Evolutionary conservation across 2,329 filamentous ascomycete species (phyloP).

Genomic region (Sporothrix brunneoviolacea): DNA sequence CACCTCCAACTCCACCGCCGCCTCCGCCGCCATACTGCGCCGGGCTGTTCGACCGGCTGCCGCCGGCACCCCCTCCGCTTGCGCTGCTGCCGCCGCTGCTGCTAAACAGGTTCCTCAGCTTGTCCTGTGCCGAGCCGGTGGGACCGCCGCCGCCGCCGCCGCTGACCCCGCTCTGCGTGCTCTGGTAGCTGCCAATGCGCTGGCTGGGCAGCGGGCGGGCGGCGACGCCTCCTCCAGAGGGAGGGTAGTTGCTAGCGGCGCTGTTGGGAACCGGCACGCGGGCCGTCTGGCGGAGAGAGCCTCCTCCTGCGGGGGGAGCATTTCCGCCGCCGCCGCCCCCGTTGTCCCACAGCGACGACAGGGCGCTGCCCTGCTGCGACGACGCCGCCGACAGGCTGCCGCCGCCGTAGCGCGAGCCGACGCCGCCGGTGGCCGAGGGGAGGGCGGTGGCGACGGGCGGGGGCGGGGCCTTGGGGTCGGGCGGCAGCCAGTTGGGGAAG

Average conservation of each 20-base stretch:
- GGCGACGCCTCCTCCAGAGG: not conserved
- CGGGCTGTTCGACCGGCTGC: slow-evolving; percentile 33
- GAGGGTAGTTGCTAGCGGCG: not conserved
- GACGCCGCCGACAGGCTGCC: slow-evolving; percentile 26
- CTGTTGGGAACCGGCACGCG: slow-evolving; percentile 24
- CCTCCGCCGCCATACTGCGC: slow-evolving; percentile 27
- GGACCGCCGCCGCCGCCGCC: slow-evolving; percentile 29
- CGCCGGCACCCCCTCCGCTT: slow-evolving; percentile 38
- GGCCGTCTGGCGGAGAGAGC: slow-evolving; percentile 36
- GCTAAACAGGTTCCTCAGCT: slow-evolving; percentile 76
- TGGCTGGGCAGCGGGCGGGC: slow-evolving; percentile 64
- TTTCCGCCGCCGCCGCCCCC: slow-evolving; percentile 30
- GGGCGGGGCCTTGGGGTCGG: slow-evolving; percentile 71
- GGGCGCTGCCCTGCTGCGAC: slow-evolving; percentile 28
- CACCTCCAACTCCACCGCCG: slow-evolving; percentile 23
- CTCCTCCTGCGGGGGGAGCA: slow-evolving; percentile 30
- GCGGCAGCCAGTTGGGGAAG: slow-evolving; percentile 81
- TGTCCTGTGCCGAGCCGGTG: slow-evolving; percentile 65
- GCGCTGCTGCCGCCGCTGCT: slow-evolving; percentile 36
- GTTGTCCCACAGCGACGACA: slow-evolving; percentile 55
- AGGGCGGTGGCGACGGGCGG: slow-evolving; percentile 42
- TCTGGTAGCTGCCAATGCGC: slow-evolving; percentile 68
- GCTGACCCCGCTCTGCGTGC: slow-evolving; percentile 27
- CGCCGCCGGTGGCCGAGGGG: slow-evolving; percentile 44
- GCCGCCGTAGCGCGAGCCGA: slow-evolving; percentile 49